These are phyloP conservation scores for Saturnispora dispora DNA, from an alignment of 805 yeast species.

Conservation along the genomic window DNA sequence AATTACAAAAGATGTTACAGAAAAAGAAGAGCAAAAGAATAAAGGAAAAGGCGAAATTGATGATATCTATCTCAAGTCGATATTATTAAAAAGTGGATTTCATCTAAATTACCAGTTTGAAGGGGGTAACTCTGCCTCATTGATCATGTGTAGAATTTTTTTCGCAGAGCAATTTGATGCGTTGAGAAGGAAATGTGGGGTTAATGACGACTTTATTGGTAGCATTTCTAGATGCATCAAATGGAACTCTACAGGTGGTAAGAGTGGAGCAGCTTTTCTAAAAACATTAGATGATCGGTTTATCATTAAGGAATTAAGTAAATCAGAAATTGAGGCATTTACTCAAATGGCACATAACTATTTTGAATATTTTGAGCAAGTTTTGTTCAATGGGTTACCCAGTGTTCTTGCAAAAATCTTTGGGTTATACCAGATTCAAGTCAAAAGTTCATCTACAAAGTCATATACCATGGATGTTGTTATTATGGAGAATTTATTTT, in stretches of 20 bases:
- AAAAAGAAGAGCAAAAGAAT: background rate
- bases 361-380: conserved; percentile 92
- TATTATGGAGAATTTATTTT: conserved; percentile 93
- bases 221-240: conserved; percentile 87
- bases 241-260: conserved; percentile 96
- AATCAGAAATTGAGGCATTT: conserved; percentile 85
- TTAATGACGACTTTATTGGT: conserved; percentile 66
- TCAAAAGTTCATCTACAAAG: conserved; percentile 65
- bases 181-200: conserved; percentile 74
- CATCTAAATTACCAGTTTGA: conserved; percentile 89
- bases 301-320: conserved; percentile 81
- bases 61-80: conserved; percentile 40
- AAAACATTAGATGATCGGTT: conserved; percentile 87
- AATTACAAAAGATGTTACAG: background rate
- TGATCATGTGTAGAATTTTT: conserved; percentile 82
- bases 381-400: conserved; percentile 88
- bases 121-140: conserved; percentile 60
- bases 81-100: conserved; percentile 74
- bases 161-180: conserved; percentile 97
- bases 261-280: conserved; percentile 88
- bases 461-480: conserved; percentile 80
- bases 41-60: background rate
- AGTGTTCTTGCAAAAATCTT: conserved; percentile 90
- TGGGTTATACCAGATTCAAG: conserved; percentile 91
- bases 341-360: conserved; percentile 93